Percentiles rank a stretch among this genome's conserved stretches.
Conservation (phyloP, 495 filamentous ascomycete species). For the Penicillium bovifimosum region DNA sequence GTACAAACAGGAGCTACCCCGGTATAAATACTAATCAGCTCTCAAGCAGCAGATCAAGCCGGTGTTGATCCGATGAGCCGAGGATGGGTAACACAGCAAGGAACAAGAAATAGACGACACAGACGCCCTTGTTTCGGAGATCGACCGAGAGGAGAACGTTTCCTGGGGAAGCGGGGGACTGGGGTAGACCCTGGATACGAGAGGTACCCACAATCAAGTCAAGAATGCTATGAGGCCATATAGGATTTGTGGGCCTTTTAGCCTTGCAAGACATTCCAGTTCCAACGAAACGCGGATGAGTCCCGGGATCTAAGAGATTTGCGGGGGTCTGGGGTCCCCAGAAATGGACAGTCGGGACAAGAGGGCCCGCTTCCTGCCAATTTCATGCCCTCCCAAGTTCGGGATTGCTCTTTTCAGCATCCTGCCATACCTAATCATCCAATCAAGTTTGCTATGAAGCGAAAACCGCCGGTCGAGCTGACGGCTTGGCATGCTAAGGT, state of each 20-base stretch:
- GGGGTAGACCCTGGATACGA: not conserved
- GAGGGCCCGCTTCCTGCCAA: too few species aligned
- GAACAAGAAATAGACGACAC: not conserved
- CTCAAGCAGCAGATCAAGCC: not conserved
- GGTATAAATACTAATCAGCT: not conserved
- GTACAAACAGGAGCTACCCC: not conserved
- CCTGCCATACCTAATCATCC: too few species aligned
- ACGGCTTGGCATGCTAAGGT: too few species aligned
- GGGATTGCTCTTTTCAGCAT: too few species aligned
- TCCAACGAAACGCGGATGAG: too few species aligned
- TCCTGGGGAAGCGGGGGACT: constrained; percentile 6
- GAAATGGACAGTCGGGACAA: too few species aligned
- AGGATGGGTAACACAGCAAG: constrained; percentile 12
- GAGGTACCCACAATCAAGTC: not conserved
- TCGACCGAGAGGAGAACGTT: constrained; percentile 23
- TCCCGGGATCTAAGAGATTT: too few species aligned
- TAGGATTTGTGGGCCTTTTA: not conserved
- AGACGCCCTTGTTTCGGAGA: constrained; percentile 22
- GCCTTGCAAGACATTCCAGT: not conserved
- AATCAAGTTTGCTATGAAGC: too few species aligned
- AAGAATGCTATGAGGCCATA: not conserved
- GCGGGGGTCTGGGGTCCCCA: too few species aligned
- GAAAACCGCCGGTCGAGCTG: too few species aligned
- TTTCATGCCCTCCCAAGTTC: too few species aligned
- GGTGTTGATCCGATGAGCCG: constrained; percentile 22